phyloP scores from a whole-genome alignment of 208 protist genomes.

The Leishmania major region DNA sequence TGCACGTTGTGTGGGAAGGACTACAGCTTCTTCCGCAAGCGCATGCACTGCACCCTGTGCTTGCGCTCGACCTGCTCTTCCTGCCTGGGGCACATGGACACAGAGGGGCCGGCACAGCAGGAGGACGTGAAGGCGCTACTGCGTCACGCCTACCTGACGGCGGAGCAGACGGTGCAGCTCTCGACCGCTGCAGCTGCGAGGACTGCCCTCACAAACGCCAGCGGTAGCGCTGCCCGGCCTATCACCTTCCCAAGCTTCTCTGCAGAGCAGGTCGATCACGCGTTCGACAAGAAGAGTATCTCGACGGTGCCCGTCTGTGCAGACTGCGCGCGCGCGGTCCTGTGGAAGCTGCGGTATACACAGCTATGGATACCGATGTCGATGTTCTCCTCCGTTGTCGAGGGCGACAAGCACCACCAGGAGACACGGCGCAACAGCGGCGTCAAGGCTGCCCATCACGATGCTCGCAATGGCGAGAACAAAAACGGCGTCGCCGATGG shows the following conservation, averaged over 20 bases:
- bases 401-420: slow-evolving; percentile 22
- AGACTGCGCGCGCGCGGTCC: slow-evolving; percentile 61
- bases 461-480: background rate
- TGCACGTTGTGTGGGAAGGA: slow-evolving; percentile 71
- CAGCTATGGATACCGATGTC: slow-evolving; percentile 74
- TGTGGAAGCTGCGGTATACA: slow-evolving; percentile 48
- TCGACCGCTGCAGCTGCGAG: slow-evolving; percentile 13
- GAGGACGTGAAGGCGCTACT: slow-evolving; percentile 44
- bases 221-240: background rate
- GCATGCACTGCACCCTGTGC: slow-evolving; percentile 63
- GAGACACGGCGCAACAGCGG: slow-evolving; percentile 1
- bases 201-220: background rate
- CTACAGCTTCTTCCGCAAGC: slow-evolving; percentile 79
- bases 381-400: slow-evolving; percentile 51
- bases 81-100: slow-evolving; percentile 62
- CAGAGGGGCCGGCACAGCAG: slow-evolving; percentile 27
- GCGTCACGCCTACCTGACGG: slow-evolving; percentile 22
- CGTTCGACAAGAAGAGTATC: slow-evolving; percentile 21
- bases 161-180: slow-evolving; percentile 28
- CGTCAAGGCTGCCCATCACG: background rate
- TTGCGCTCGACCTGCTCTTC: slow-evolving; percentile 59
- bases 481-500: background rate
- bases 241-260: slow-evolving; percentile 26
- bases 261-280: slow-evolving; percentile 22
- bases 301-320: slow-evolving; percentile 54